phyloP scores from a whole-genome alignment of 2,329 filamentous ascomycete species.

The Arachnomyces sp. region DNA sequence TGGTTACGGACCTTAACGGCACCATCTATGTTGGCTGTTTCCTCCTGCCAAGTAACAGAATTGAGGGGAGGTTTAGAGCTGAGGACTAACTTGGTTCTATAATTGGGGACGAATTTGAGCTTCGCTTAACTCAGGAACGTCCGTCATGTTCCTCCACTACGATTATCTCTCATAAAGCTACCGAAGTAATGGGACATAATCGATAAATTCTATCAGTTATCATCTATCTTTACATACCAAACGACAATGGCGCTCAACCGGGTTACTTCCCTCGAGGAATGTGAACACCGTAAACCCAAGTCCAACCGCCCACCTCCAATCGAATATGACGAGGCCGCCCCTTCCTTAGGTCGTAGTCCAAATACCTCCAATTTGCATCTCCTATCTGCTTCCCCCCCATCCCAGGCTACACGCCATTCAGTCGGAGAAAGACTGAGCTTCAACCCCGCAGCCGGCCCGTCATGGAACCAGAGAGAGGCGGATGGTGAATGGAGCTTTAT shows the following conservation, averaged over 20 bases:
- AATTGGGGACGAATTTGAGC: too few species aligned
- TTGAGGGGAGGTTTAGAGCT: too few species aligned
- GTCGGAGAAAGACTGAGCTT: slow-evolving; percentile 31
- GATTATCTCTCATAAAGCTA: too few species aligned
- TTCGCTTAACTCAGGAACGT: too few species aligned
- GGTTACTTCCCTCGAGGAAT: slow-evolving; percentile 36
- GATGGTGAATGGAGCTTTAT: slow-evolving; percentile 22
- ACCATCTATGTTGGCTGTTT: too few species aligned
- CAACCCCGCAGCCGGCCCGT: slow-evolving; percentile 32
- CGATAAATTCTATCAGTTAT: not conserved
- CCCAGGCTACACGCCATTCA: slow-evolving; percentile 5
- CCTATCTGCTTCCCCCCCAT: slow-evolving; percentile 17
- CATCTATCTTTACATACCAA: not conserved
- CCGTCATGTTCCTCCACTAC: too few species aligned
- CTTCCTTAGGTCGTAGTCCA: slow-evolving; percentile 21
- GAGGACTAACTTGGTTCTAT: too few species aligned
- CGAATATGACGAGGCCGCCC: slow-evolving; percentile 14
- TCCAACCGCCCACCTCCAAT: slow-evolving; percentile 20
- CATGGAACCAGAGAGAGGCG: slow-evolving; percentile 25
- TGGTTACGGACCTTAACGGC: too few species aligned
- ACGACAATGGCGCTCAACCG: slow-evolving; percentile 36
- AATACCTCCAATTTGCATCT: slow-evolving; percentile 28
- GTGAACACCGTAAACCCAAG: slow-evolving; percentile 24
- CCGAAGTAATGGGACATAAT: too few species aligned
- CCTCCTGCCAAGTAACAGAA: too few species aligned